Evolutionary conservation across 108 stramenopile species (phyloP).

Genomic region (Nitzschia inconspicua): DNA sequence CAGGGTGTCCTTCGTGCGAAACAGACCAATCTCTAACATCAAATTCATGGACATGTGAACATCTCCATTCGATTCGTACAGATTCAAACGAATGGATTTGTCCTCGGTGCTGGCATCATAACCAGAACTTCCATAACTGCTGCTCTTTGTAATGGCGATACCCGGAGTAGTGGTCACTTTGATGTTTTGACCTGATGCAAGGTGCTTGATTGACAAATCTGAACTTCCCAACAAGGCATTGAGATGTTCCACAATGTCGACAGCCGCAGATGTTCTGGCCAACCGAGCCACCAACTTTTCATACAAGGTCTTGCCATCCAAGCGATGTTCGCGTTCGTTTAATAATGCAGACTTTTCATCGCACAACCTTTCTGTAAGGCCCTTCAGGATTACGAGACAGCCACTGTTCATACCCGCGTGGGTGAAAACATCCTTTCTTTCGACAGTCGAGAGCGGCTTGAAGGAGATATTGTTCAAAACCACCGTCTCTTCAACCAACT

Average conservation of each 20-base stretch:
- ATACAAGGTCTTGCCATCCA: conserved; percentile 27
- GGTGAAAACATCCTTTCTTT: neutral
- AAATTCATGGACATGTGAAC: conserved; percentile 57
- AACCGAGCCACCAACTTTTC: conserved; percentile 21
- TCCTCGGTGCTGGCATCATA: neutral
- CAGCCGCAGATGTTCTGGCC: conserved; percentile 18
- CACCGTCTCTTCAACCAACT: conserved; percentile 38
- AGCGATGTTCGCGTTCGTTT: too few species aligned
- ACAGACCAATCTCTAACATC: conserved; percentile 54
- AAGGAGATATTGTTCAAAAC: conserved; percentile 60
- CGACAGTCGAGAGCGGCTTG: conserved; percentile 5
- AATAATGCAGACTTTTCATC: conserved; percentile 1
- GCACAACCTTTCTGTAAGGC: conserved; percentile 29
- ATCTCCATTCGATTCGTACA: conserved; percentile 54
- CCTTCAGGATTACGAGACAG: conserved; percentile 21
- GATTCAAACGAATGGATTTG: conserved; percentile 49
- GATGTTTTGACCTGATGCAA: neutral
- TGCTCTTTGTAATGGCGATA: too few species aligned
- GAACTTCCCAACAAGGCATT: conserved; percentile 42
- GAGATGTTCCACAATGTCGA: conserved; percentile 36
- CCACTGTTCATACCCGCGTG: conserved; percentile 18
- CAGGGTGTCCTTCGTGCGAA: conserved; percentile 52
- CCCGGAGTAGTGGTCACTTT: neutral
- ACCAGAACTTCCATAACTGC: too few species aligned
- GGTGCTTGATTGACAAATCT: conserved; percentile 29